Evolutionary conservation across 306 rosid genomes (phyloP).

Genomic region (Trifolium subterraneum): DNA sequence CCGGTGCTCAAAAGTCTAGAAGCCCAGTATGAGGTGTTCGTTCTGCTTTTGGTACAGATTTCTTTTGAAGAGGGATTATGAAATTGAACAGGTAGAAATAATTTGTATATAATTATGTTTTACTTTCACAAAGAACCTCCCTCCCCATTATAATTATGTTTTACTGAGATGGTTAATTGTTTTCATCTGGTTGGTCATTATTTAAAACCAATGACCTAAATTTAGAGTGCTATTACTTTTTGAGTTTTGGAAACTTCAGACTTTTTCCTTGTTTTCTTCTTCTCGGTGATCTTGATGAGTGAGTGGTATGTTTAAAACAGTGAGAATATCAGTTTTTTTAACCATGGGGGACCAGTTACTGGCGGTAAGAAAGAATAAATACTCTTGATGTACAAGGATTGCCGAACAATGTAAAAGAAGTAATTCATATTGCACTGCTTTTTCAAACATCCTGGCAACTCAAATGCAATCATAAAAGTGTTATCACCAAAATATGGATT

Average conservation of each 20-base stretch:
- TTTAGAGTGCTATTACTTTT: constrained; percentile 35
- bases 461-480: constrained; percentile 60
- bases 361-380: constrained; percentile 47
- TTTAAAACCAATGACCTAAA: constrained; percentile 37
- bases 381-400: constrained; percentile 38
- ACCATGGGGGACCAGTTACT: constrained; percentile 48
- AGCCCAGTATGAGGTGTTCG: constrained; percentile 71
- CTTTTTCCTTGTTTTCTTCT: not conserved
- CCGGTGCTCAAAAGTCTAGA: constrained; percentile 72
- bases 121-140: constrained; percentile 27
- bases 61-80: constrained; percentile 40
- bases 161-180: too few species aligned
- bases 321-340: constrained; percentile 44
- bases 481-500: constrained; percentile 60
- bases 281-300: constrained; percentile 33
- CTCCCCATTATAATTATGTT: too few species aligned
- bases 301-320: constrained; percentile 42
- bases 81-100: constrained; percentile 47
- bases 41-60: constrained; percentile 43
- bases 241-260: constrained; percentile 36
- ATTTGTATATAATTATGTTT: constrained; percentile 49
- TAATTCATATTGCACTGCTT: constrained; percentile 49
- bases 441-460: constrained; percentile 55
- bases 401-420: constrained; percentile 55
- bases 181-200: constrained; percentile 37